Evolutionary conservation across 768 basidiomycete species (phyloP).

Genomic region (Leucocoprinus birnbaumii): DNA sequence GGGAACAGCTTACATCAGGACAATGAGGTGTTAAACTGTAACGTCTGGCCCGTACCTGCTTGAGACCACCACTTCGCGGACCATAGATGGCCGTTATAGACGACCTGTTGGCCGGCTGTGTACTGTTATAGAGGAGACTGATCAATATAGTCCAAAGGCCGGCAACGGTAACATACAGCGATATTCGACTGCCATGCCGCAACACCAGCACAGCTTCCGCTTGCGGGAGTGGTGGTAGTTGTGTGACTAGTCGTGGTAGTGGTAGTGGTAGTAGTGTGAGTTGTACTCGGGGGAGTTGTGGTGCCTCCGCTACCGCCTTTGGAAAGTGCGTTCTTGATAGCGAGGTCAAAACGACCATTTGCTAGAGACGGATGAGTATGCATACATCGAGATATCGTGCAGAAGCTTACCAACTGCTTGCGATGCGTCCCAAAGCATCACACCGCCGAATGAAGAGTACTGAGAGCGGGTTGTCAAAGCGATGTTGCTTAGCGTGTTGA

Average conservation of each 20-base stretch:
- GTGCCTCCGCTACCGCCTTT: slow-evolving; percentile 15
- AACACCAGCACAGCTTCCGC: slow-evolving; percentile 38
- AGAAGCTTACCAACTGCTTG: slow-evolving; percentile 31
- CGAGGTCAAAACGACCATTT: slow-evolving; percentile 38
- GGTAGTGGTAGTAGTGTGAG: background rate
- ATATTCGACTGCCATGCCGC: slow-evolving; percentile 34
- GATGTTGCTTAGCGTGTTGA: slow-evolving; percentile 36
- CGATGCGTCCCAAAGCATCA: slow-evolving; percentile 41
- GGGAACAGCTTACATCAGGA: background rate
- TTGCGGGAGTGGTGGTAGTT: slow-evolving; percentile 18
- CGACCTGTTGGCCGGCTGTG: slow-evolving; percentile 34
- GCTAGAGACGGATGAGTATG: slow-evolving; percentile 14
- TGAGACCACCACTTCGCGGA: slow-evolving; percentile 47
- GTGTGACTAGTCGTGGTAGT: slow-evolving; percentile 11
- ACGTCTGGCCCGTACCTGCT: slow-evolving; percentile 22
- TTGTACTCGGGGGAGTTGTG: background rate
- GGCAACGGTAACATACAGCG: slow-evolving; percentile 36
- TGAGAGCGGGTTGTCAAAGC: slow-evolving; percentile 35
- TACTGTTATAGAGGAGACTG: slow-evolving; percentile 31
- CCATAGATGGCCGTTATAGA: slow-evolving; percentile 44
- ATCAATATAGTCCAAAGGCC: slow-evolving; percentile 19
- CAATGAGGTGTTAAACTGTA: too few species aligned
- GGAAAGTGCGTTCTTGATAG: slow-evolving; percentile 38
- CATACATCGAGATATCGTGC: background rate
- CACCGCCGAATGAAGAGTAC: slow-evolving; percentile 54